phyloP scores from a whole-genome alignment of 2,329 filamentous ascomycete species.

The Nemania abortiva region DNA sequence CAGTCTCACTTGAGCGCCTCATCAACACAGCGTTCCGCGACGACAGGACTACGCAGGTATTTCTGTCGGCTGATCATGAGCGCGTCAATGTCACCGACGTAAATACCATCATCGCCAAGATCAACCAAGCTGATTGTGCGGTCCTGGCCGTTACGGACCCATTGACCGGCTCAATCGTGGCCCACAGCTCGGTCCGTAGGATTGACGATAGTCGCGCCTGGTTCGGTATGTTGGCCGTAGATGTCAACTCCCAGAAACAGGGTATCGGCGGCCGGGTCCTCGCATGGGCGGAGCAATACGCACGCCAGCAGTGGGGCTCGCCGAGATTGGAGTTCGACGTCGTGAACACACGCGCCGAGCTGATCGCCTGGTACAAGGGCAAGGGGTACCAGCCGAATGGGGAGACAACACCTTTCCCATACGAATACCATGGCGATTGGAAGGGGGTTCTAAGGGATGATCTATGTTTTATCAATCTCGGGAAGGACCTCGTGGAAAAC shows the following conservation, averaged over 20 bases:
- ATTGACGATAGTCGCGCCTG: conserved; percentile 52
- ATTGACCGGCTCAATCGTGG: conserved; percentile 48
- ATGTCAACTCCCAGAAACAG: conserved; percentile 56
- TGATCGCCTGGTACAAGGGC: conserved; percentile 61
- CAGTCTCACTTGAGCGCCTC: conserved; percentile 35
- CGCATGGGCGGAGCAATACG: conserved; percentile 56
- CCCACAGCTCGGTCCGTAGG: conserved; percentile 60
- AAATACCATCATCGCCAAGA: conserved; percentile 32
- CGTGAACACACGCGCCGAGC: conserved; percentile 57
- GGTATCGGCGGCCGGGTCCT: conserved; percentile 60
- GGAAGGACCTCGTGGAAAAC: conserved; percentile 52
- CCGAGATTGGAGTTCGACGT: conserved; percentile 59
- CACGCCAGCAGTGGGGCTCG: conserved; percentile 51
- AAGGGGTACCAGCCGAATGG: conserved; percentile 58
- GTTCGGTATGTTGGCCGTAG: conserved; percentile 64
- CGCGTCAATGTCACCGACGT: conserved; percentile 29
- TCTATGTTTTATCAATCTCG: conserved; percentile 56
- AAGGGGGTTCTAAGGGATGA: conserved; percentile 56
- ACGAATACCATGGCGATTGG: conserved; percentile 52
- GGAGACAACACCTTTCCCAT: conserved; percentile 58
- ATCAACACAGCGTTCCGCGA: conserved; percentile 41
- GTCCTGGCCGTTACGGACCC: conserved; percentile 53
- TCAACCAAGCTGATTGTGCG: conserved; percentile 38
- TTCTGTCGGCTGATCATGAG: conserved; percentile 37
- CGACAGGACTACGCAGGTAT: conserved; percentile 39